Base-by-base conservation (phyloP, 371 early-diverging fungal genomes). In the Lichtheimia hyalospora region DNA sequence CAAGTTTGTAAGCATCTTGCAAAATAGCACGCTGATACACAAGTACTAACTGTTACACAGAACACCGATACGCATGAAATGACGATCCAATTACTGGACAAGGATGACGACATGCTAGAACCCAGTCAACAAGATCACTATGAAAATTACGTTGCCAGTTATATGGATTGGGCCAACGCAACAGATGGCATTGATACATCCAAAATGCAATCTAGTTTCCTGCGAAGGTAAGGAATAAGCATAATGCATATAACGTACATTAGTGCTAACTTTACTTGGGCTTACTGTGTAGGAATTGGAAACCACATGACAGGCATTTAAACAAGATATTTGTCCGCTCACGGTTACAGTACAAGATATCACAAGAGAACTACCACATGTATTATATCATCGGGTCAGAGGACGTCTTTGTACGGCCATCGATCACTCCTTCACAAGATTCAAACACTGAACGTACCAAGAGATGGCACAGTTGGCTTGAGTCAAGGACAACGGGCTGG, bases 71-170 rank as follows among this genome's bases (percentile, higher is more conserved):
- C 79, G 44, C 67, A 74, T 46, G 74, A 81, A 16, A 83, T 96
- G 82, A 88, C 94, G 2, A 88, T 95, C 34, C 95, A 94, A 69
- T 66, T 95, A 49, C 68, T 97, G 48, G 85, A 86, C 46, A 94
- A 91, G 69, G 92, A 95, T 53, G 96, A 96, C 60, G 85, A 90
- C 42, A 85, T 89, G 58, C 62, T 89, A 16, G 90, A 90, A 53
- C 84, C 82, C 8, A 89, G 92, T 12, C 84, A 89, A 18, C 95
- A 96, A 67, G 96, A 95, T 67, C 85, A 85, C 46, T 97, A 96
- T 88, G 92, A 93, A 20, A 84, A 93, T 64, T 97, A 96, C 59
- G 92, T 96, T 20, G 94, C 95, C 64, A 90, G 90, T 60, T 97
- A 92, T 63, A 92, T 95, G 73, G 75, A 86, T 53, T 77, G 81